phyloP scores from a whole-genome alignment of 176 grass and related monocot species.

The Oryza meyeriana region DNA sequence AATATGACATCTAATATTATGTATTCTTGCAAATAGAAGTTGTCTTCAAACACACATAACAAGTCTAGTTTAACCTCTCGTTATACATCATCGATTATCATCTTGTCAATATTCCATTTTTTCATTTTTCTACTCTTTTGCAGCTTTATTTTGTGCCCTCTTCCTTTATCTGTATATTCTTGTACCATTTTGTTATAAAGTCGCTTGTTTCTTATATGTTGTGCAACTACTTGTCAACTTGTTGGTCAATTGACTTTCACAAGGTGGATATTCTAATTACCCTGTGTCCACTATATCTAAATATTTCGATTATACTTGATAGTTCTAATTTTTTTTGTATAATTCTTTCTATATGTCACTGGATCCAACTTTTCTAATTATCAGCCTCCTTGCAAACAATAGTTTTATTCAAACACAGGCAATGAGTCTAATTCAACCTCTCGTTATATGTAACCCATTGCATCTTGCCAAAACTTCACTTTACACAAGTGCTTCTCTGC shows the following conservation, averaged over 20 bases:
- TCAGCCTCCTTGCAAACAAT: neutral
- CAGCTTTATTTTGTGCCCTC: neutral
- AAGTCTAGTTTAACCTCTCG: neutral
- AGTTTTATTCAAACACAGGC: neutral
- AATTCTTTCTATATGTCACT: neutral
- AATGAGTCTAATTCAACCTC: neutral
- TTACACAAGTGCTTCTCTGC: neutral
- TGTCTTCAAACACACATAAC: neutral
- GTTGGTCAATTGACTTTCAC: neutral
- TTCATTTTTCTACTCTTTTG: neutral
- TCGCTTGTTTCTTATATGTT: neutral
- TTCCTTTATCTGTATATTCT: neutral
- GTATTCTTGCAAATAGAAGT: neutral
- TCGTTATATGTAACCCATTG: neutral
- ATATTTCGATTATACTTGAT: neutral
- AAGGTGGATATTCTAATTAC: constrained; percentile 18
- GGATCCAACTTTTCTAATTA: neutral
- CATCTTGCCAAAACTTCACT: neutral
- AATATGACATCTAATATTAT: neutral
- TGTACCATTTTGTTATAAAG: neutral
- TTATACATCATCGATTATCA: neutral
- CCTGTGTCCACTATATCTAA: neutral
- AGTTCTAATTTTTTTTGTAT: constrained; percentile 8
- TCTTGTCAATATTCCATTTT: neutral
- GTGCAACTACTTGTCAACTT: neutral